These are phyloP conservation scores for Populus nigra DNA, from an alignment of 345 rosid species.

Conservation along the genomic window DNA sequence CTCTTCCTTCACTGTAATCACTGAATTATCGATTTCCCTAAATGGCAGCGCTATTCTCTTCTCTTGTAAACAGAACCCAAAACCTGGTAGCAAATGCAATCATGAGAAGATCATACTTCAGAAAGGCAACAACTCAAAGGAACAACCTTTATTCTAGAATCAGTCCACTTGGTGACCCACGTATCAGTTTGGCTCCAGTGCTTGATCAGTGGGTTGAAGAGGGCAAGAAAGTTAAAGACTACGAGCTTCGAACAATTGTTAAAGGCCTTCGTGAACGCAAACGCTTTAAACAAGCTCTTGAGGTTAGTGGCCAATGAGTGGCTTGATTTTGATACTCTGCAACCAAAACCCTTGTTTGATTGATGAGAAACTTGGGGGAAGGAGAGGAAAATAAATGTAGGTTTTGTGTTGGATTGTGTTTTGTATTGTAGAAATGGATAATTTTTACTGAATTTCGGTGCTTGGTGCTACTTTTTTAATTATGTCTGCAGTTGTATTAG, in stretches of 20 bases:
- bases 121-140: neutral
- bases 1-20: neutral
- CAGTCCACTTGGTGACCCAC: conserved; percentile 36
- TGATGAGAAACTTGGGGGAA: too few species aligned
- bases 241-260: conserved; percentile 26
- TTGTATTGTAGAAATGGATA: too few species aligned
- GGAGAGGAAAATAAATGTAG: too few species aligned
- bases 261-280: conserved; percentile 34
- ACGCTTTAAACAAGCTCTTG: conserved; percentile 39
- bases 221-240: conserved; percentile 11
- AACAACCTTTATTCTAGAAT: conserved; percentile 34
- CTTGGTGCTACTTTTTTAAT: too few species aligned
- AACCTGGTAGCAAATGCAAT: conserved; percentile 11
- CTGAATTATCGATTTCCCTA: neutral
- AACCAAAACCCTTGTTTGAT: neutral
- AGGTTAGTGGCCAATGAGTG: conserved; percentile 22
- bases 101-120: conserved; percentile 7
- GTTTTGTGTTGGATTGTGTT: too few species aligned
- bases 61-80: conserved; percentile 10
- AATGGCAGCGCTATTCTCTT: conserved; percentile 2
- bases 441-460: too few species aligned
- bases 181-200: conserved; percentile 28
- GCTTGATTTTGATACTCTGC: neutral
- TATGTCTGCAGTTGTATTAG: too few species aligned
- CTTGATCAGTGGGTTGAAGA: conserved; percentile 42